Conservation (phyloP, 179 eudicot genomes). For the Silene vulgaris region DNA sequence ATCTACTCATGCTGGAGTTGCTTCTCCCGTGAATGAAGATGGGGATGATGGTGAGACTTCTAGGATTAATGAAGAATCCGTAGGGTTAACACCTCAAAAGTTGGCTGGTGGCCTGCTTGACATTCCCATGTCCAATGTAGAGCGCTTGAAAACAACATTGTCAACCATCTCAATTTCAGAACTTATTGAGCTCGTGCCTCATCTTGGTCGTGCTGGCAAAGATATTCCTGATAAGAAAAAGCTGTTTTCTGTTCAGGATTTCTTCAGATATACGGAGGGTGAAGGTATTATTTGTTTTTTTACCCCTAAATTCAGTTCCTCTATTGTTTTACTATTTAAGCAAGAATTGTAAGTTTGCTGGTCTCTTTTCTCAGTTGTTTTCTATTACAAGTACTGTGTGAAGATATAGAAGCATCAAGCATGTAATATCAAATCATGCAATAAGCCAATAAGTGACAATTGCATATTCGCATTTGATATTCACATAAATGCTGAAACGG, state of each 20-base stretch:
- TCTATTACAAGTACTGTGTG: too few relatives aligned
- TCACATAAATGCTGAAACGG: too few relatives aligned
- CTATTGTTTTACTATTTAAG: too few relatives aligned
- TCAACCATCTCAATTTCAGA: slow-evolving; percentile 82
- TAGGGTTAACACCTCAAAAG: slow-evolving; percentile 54
- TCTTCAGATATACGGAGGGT: slow-evolving; percentile 90
- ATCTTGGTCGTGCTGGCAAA: slow-evolving; percentile 65
- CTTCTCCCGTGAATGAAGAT: slow-evolving; percentile 58
- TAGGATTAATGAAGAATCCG: slow-evolving; percentile 43
- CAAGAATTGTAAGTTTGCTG: too few relatives aligned
- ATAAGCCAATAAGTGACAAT: too few relatives aligned
- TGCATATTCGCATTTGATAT: too few relatives aligned
- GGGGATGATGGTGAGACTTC: slow-evolving; percentile 38
- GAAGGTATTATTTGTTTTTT: slow-evolving; percentile 51
- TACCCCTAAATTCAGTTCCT: background rate
- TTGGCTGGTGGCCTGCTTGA: slow-evolving; percentile 62
- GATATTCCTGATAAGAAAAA: slow-evolving; percentile 94
- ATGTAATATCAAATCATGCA: too few relatives aligned
- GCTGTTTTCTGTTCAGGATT: slow-evolving; percentile 88
- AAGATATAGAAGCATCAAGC: too few relatives aligned
- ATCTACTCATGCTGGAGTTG: slow-evolving; percentile 50
- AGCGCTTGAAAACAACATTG: slow-evolving; percentile 75
- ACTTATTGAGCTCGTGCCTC: slow-evolving; percentile 75
- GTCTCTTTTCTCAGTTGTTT: too few relatives aligned
- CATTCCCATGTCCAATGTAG: slow-evolving; percentile 82